A percentile compares a stretch with the other conserved stretches of the same genome.
Evolutionary conservation across 164 flowering plant species (phyloP).

Genomic region (Amborella trichopoda): DNA sequence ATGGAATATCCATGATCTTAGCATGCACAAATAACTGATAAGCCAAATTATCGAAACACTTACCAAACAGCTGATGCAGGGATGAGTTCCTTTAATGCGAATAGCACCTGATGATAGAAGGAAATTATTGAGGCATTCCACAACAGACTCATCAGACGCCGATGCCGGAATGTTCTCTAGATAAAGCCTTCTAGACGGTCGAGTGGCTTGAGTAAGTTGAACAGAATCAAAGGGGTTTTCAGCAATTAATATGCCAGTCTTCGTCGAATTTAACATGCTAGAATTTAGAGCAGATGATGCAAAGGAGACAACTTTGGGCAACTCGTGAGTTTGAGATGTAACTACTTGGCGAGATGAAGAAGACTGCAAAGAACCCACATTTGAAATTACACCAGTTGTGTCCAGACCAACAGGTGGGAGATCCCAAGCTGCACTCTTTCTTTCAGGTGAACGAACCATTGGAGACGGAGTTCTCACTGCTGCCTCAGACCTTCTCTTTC

Average conservation of each 20-base stretch:
- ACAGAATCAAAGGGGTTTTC: slow-evolving; percentile 45
- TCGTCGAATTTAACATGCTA: slow-evolving; percentile 8
- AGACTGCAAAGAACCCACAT: slow-evolving; percentile 14
- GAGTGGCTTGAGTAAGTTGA: slow-evolving; percentile 82
- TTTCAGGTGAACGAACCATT: slow-evolving; percentile 50
- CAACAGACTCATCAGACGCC: slow-evolving; percentile 62
- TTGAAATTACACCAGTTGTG: slow-evolving; percentile 14
- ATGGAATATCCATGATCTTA: background rate
- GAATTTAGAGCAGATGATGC: slow-evolving; percentile 18
- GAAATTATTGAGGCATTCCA: slow-evolving; percentile 50
- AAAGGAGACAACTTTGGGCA: slow-evolving; percentile 16
- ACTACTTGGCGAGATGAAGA: slow-evolving; percentile 12
- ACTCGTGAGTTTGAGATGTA: slow-evolving; percentile 14
- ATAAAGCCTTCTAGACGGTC: slow-evolving; percentile 73
- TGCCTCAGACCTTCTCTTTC: slow-evolving; percentile 74
- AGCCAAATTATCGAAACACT: too few relatives aligned
- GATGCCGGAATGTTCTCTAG: slow-evolving; percentile 73
- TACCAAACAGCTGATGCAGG: slow-evolving; percentile 89
- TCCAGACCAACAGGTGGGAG: slow-evolving; percentile 35
- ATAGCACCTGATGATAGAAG: slow-evolving; percentile 52
- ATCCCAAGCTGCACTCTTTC: slow-evolving; percentile 75
- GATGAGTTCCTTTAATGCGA: slow-evolving; percentile 50
- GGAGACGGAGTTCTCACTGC: slow-evolving; percentile 75
- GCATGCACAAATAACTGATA: background rate
- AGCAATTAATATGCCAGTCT: slow-evolving; percentile 4